Conservation (phyloP, 73 alveolate species). For the Tetrahymena malaccensis region DNA sequence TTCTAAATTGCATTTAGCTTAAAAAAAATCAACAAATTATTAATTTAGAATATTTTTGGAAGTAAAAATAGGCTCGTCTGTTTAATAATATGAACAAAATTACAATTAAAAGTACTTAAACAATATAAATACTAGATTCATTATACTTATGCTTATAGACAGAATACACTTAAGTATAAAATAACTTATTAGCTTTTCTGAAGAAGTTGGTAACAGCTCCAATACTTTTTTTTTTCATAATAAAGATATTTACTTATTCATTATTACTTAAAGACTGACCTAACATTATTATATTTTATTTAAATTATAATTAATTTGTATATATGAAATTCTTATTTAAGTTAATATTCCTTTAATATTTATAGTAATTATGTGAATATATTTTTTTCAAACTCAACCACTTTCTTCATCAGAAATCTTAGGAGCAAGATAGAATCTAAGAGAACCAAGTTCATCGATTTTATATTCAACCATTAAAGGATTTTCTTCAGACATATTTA, state of each 20-base stretch:
- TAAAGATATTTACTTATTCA: not conserved
- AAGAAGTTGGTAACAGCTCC: not conserved
- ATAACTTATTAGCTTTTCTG: not conserved
- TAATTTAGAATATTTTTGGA: not conserved
- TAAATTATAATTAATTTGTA: not conserved
- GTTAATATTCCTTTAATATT: not conserved
- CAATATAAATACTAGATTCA: not conserved
- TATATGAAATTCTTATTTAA: not conserved
- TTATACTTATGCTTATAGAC: not conserved
- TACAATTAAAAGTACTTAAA: not conserved
- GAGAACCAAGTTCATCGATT: slow-evolving; percentile 86
- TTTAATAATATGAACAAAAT: not conserved
- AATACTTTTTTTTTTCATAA: not conserved
- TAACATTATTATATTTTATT: not conserved
- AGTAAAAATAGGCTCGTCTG: not conserved
- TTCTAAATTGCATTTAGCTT: not conserved
- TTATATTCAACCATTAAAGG: slow-evolving; percentile 92
- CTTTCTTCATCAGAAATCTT: slow-evolving; percentile 87
- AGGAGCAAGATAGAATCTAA: slow-evolving; percentile 96
- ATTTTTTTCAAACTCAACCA: not conserved
- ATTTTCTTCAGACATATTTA: slow-evolving; percentile 80
- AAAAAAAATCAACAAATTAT: not conserved
- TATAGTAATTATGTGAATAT: not conserved
- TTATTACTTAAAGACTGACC: not conserved
- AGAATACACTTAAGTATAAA: not conserved